Evolutionary conservation across 164 flowering plant species (phyloP).

Genomic region (Taxillus chinensis): DNA sequence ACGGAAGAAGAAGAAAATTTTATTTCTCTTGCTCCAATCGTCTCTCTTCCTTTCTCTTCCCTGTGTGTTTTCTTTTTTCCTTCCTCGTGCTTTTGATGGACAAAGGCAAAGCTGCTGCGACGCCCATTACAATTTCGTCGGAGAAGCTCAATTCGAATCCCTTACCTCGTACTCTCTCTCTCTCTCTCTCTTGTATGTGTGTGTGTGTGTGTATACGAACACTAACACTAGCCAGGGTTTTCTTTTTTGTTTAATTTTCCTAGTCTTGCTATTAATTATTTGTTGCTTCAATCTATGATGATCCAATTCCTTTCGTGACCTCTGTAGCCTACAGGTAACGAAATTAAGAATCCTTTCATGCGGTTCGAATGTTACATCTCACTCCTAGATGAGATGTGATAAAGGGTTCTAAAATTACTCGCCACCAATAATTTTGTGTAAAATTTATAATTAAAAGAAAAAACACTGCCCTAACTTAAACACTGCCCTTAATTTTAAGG

Average conservation of each 20-base stretch:
- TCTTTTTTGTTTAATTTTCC: neutral
- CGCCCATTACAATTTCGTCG: conserved; percentile 10
- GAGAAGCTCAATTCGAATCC: conserved; percentile 19
- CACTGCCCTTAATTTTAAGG: neutral
- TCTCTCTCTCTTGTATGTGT: conserved; percentile 1
- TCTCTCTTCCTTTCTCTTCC: too few species aligned
- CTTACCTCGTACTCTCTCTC: conserved; percentile 15
- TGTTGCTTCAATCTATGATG: neutral
- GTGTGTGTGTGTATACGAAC: neutral
- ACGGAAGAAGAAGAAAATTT: too few species aligned
- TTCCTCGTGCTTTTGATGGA: conserved; percentile 17
- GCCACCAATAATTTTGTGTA: neutral
- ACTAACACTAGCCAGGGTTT: neutral
- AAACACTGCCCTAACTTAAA: neutral
- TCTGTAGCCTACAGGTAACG: too few species aligned
- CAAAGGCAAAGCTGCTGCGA: conserved; percentile 8
- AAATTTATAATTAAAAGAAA: neutral
- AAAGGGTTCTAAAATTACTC: too few species aligned
- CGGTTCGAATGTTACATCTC: too few species aligned
- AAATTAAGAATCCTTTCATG: too few species aligned
- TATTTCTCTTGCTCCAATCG: too few species aligned
- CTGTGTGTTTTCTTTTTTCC: neutral
- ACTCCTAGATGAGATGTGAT: too few species aligned
- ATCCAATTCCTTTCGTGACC: too few species aligned
- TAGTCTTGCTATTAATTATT: neutral